Evolutionary conservation across 2,329 filamentous ascomycete species (phyloP), one percentile per base, ranked within the genome.

Genomic region (Clarireedia hainanense): DNA sequence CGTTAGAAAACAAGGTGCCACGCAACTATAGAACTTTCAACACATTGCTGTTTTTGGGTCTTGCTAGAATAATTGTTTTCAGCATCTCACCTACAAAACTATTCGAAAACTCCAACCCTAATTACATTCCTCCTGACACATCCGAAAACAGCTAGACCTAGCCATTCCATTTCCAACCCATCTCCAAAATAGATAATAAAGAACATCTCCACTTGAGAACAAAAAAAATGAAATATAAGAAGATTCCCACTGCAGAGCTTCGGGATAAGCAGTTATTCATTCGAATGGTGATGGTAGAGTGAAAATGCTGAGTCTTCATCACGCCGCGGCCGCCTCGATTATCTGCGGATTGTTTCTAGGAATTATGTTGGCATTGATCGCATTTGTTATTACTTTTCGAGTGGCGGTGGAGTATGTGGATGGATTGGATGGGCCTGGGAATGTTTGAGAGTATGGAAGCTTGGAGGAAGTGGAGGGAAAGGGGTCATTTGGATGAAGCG

Each of bases 271-370:
- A 30, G 27, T 4, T 30, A 20, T 30, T 9, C 27, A 30, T 9
- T 30, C 7, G 27, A 30, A 30, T 9, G 27, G 27, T 30, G 27
- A 30, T 10, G 27, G 27, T 10, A 30, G 27, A 30, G 7, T 39
- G n/a, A 54, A 40, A 12, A 54, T 48, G 42, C 17, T 54, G 5
- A 47, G n/a, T 40, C 34, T 54, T 14, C 51, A 54, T 39, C 51
- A 54, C 48, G 15, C 48, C 15, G 26, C 36, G 30, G 34, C 34
- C 36, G 51, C 51, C n/a, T 39, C 43, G 20, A 45, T 54, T 30
- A 43, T 54, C 7, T 54, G 51, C 39, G 51, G 51, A 12, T 49
- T 54, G 2, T 54, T 54, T 17, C 17, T 54, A 14, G 51, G 51
- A 12, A 24, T 48, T 40, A 48, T 54, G 7, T 7, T 54, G 43